Evolutionary conservation across 495 filamentous ascomycete genomes (phyloP).

Genomic region (Terfezia boudieri): DNA sequence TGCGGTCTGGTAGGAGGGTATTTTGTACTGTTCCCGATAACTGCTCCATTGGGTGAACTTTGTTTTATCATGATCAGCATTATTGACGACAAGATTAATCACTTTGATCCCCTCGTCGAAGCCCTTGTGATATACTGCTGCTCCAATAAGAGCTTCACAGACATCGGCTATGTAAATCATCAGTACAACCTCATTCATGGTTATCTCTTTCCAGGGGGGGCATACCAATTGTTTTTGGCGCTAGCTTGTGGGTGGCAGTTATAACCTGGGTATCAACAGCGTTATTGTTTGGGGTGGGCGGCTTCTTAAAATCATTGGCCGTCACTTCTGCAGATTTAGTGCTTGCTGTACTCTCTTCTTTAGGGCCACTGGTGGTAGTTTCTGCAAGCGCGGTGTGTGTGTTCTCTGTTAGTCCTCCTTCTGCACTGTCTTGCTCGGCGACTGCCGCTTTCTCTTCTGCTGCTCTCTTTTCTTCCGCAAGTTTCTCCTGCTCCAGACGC

Average conservation of each 20-base stretch:
- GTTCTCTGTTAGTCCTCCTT: too few species aligned
- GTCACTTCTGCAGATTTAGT: neutral
- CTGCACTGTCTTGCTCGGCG: too few species aligned
- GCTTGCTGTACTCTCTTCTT: neutral
- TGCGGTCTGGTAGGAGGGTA: constrained; percentile 47
- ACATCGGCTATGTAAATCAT: constrained; percentile 55
- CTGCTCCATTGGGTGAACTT: constrained; percentile 34
- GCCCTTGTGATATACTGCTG: constrained; percentile 43
- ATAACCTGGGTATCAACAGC: too few species aligned
- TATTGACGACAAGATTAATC: constrained; percentile 52
- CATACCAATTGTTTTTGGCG: constrained; percentile 42
- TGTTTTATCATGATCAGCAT: constrained; percentile 37
- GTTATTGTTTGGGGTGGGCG: too few species aligned
- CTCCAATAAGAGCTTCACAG: constrained; percentile 84
- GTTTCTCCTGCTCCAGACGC: neutral
- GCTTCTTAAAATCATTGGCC: too few species aligned
- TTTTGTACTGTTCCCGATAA: constrained; percentile 47
- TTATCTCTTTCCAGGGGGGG: neutral
- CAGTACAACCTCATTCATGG: neutral
- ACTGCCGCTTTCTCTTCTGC: too few species aligned
- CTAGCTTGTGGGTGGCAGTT: constrained; percentile 36
- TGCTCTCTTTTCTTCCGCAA: too few species aligned
- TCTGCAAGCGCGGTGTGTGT: too few species aligned
- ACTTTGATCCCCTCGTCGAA: constrained; percentile 69
- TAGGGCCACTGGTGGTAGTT: too few species aligned